Evolutionary conservation across 2,329 filamentous ascomycete species (phyloP), one percentile per base, ranked within the genome.

Genomic region (Chaetomiaceae sp.): DNA sequence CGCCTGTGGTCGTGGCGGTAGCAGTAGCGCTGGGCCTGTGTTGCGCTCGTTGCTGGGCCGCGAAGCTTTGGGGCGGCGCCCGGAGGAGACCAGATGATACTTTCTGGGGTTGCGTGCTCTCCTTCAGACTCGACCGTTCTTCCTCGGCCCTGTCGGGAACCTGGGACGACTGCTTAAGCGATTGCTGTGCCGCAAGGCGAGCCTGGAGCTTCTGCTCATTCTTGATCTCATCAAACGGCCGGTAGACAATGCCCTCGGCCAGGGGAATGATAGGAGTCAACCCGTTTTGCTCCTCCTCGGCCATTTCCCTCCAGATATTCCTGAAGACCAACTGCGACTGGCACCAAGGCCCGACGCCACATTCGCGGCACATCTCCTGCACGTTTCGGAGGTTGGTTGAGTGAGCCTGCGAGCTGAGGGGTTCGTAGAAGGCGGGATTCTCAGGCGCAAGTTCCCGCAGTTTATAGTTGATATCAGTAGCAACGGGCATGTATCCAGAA

Each of bases 401-500:
- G 53, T 76, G 68, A 61, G 74, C 60, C n/a, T 71, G 62, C 53
- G 71, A 62, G 58, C 65, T 70, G 58, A 77, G 72, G 17, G 71
- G 68, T 25, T 69, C 67, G 58, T 82, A 82, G 55, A 85, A 85
- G 39, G 78, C 73, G n/a, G 78, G 70, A 17, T 70, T 70, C 14
- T 81, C 76, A 1, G 82, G 82, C 2, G 79, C 71, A 19, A 72
- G 66, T 25, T 85, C 81, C 38, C 81, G 73, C 7, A 85, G 66
- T 43, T 77, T 77, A 5, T 73, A 65, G 16, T 73, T 82, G 62
- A 85, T 84, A 56, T 85, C 81, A 37, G 73, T 68, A 16, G 76
- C 64, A 9, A 70, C 67, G 7, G 88, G 89, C 66, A 92, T 82
- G 66, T 85, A 89, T 13, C 87, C 87, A 25, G 83, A 77, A 46